Evolutionary conservation across 1,139 yeast species (phyloP).

Genomic region (Pichia sp.): DNA sequence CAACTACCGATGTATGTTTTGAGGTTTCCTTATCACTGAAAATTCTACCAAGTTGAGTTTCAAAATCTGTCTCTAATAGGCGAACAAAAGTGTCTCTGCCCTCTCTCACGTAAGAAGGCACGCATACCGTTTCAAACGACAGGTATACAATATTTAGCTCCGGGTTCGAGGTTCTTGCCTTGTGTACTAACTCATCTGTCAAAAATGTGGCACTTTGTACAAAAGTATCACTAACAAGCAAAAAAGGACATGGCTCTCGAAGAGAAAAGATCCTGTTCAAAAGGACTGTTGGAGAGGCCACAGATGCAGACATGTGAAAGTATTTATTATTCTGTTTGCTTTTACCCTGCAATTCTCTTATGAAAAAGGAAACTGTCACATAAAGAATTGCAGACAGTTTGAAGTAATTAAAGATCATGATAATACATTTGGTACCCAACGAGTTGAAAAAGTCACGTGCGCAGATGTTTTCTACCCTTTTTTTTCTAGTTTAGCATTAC

Average conservation of each 20-base stretch:
- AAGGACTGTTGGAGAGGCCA: conserved; percentile 51
- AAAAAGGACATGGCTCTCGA: conserved; percentile 69
- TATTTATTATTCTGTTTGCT: background rate
- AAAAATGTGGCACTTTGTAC: conserved; percentile 60
- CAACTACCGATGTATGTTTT: conserved; percentile 37
- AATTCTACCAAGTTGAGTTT: conserved; percentile 10
- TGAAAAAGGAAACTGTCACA: too few relatives aligned
- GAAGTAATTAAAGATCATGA: too few relatives aligned
- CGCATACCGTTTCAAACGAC: conserved; percentile 53
- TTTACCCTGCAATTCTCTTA: background rate
- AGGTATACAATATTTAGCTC: conserved; percentile 40
- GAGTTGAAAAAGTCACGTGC: conserved; percentile 1
- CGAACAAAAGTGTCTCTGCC: conserved; percentile 40
- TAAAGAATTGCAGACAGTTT: too few relatives aligned
- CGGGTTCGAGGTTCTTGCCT: conserved; percentile 30
- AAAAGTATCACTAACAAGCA: conserved; percentile 64
- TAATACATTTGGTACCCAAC: too few relatives aligned
- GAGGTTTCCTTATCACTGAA: conserved; percentile 1
- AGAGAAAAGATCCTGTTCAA: conserved; percentile 59
- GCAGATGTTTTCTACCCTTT: background rate
- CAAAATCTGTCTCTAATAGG: conserved; percentile 33
- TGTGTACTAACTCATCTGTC: conserved; percentile 51
- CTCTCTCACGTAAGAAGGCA: conserved; percentile 45
- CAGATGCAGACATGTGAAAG: conserved; percentile 25
- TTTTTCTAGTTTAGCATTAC: background rate